phyloP scores from a whole-genome alignment of 2,329 filamentous ascomycete species.

The Massarina eburnea region DNA sequence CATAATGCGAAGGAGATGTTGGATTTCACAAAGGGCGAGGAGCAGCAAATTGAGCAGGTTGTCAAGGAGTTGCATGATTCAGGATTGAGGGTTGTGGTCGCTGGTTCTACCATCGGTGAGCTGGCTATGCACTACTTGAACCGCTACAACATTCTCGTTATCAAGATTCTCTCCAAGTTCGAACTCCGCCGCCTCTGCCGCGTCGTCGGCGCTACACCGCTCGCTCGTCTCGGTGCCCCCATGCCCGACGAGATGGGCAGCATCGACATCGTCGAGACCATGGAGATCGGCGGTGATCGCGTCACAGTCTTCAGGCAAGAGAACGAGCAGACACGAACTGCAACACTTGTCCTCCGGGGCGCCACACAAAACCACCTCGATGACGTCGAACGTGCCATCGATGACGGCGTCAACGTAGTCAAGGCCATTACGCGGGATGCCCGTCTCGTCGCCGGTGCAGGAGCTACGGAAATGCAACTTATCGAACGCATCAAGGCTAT shows the following conservation, averaged over 20 bases:
- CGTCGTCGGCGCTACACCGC: constrained; percentile 93
- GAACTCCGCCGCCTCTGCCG: constrained; percentile 93
- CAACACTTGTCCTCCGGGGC: constrained; percentile 89
- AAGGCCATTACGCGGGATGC: constrained; percentile 97
- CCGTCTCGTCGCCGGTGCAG: constrained; percentile 87
- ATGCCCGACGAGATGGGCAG: constrained; percentile 99
- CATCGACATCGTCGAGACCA: constrained; percentile 92
- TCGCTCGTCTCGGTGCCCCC: constrained; percentile 90
- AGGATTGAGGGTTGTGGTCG: constrained; percentile 86
- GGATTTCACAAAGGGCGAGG: constrained; percentile 96
- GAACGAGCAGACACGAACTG: constrained; percentile 85
- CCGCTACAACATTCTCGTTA: constrained; percentile 91
- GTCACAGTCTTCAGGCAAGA: constrained; percentile 99
- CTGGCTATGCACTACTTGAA: constrained; percentile 97
- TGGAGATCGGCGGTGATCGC: constrained; percentile 96
- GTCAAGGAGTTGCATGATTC: constrained; percentile 97
- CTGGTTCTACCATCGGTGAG: constrained; percentile 91
- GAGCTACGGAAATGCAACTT: constrained; percentile 91
- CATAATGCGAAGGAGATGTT: constrained; percentile 99
- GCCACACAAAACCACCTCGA: constrained; percentile 98
- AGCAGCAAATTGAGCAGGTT: constrained; percentile 81
- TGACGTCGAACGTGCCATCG: constrained; percentile 93
- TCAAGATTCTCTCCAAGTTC: constrained; percentile 98
- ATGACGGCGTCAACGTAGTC: constrained; percentile 97
- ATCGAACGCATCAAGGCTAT: constrained; percentile 88